Evolutionary conservation across 2,329 filamentous ascomycete species (phyloP).

Genomic region (Cercospora nicotianae): DNA sequence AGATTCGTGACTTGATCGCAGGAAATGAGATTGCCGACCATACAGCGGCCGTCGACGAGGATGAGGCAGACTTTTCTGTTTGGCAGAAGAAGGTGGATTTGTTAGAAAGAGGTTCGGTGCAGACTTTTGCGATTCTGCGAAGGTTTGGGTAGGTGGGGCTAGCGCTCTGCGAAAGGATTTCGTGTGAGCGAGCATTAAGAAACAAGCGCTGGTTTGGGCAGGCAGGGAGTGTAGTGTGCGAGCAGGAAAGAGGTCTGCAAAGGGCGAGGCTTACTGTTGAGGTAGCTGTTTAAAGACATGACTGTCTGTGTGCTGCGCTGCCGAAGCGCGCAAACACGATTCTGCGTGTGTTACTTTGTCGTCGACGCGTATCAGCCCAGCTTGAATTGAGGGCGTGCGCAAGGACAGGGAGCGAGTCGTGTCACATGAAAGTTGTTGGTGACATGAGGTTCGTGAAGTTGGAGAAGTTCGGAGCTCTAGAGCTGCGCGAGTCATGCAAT

Average conservation of each 20-base stretch:
- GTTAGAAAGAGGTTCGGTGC: not conserved
- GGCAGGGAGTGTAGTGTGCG: not conserved
- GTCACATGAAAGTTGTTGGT: not conserved
- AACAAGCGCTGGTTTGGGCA: not conserved
- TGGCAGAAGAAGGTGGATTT: not conserved
- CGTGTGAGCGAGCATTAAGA: not conserved
- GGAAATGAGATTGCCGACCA: constrained; percentile 72
- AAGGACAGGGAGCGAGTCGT: not conserved
- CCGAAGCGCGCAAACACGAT: not conserved
- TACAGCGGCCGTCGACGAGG: constrained; percentile 85
- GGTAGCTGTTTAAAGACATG: constrained; percentile 29
- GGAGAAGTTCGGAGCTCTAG: not conserved
- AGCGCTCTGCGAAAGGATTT: constrained; percentile 18
- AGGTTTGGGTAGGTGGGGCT: not conserved
- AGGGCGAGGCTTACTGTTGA: constrained; percentile 27
- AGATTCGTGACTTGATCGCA: constrained; percentile 93
- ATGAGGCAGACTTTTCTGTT: constrained; percentile 84
- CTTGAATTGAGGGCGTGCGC: constrained; percentile 3
- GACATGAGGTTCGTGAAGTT: not conserved
- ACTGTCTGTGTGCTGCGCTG: not conserved
- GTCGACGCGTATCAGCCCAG: not conserved
- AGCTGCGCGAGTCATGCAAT: not conserved
- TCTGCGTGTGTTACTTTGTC: not conserved
- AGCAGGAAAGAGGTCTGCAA: not conserved
- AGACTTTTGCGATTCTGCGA: not conserved